Conservation (phyloP, 306 rosid species). For the Arachis hypogaea region DNA sequence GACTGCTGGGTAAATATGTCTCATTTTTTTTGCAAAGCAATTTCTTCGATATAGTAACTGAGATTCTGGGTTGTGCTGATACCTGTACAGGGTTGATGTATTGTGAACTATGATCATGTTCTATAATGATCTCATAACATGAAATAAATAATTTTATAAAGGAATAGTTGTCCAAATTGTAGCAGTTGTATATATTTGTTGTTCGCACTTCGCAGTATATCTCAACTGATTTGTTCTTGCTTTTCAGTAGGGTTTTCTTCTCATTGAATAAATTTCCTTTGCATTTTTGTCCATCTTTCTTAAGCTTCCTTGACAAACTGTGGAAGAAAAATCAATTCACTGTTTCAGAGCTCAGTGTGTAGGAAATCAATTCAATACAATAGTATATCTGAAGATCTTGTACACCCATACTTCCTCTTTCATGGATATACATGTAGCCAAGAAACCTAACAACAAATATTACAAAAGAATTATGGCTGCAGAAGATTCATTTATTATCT, state of each 20-base stretch:
- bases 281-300: slow-evolving; percentile 25
- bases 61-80: slow-evolving; percentile 25
- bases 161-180: slow-evolving; percentile 27
- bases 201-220: neutral
- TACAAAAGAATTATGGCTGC: neutral
- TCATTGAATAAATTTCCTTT: slow-evolving; percentile 4
- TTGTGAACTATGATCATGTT: slow-evolving; percentile 15
- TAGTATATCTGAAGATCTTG: slow-evolving; percentile 1
- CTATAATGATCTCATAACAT: slow-evolving; percentile 17
- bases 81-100: neutral
- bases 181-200: slow-evolving; percentile 3
- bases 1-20: slow-evolving; percentile 80
- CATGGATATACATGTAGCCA: slow-evolving; percentile 22
- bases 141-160: slow-evolving; percentile 22
- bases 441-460: slow-evolving; percentile 14
- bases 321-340: neutral
- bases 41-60: slow-evolving; percentile 18
- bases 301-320: slow-evolving; percentile 12
- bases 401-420: slow-evolving; percentile 5
- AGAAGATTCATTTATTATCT: slow-evolving; percentile 1
- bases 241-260: slow-evolving; percentile 26
- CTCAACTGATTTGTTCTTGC: slow-evolving; percentile 26
- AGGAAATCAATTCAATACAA: neutral
- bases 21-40: slow-evolving; percentile 30
- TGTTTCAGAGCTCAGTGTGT: neutral